Evolutionary conservation across 2,329 filamentous ascomycete genomes (phyloP), one percentile per base, ranked within the genome.

Genomic region (Fusarium multiceps): DNA sequence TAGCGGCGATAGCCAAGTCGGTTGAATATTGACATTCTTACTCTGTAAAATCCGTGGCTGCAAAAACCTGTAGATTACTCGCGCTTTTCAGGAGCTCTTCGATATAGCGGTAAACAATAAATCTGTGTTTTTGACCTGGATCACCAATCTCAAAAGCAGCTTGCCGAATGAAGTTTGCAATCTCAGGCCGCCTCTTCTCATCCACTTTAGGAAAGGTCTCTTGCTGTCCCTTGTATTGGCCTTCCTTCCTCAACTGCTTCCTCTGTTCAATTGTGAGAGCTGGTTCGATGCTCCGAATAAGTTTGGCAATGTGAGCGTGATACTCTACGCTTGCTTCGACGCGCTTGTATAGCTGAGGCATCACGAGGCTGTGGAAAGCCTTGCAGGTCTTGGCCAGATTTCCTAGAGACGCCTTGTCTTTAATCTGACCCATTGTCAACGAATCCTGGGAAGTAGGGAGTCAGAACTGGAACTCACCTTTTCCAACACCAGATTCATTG

Each of bases 241-340:
- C 68, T 9, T 67, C 59, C 5, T 55, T 66, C 42, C 54, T 71
- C 1, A 74, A 20, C 42, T 68, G 51, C 14, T 69, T 71, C 25
- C 55, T 72, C 28, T 74, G 72, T 1, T 60, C 23, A 2, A 66
- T 64, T 6, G 57, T 51, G 3, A 74, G 59, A 21, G 64, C 45
- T 2, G 63, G 71, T 10, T 73, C 71, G 5, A 74, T 47, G 0
- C 50, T 47, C 8, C 66, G 71, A 9, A 73, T 75, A 8, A 74
- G 16, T 20, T 69, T 69, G 13, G 55, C 41, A 27, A 74, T 71
- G 34, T 73, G 61, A 2, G 63, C 54, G 12, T 74, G 63, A 25
- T 27, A 62, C 5, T 11, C 12, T 8, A 63, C 57, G 7, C 20
- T 45, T 4, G 67, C 42, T 2, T 54, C 28, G 6, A 75, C 8